Evolutionary conservation across 2,329 filamentous ascomycete genomes (phyloP).

Genomic region (Epichloe coenophiala): DNA sequence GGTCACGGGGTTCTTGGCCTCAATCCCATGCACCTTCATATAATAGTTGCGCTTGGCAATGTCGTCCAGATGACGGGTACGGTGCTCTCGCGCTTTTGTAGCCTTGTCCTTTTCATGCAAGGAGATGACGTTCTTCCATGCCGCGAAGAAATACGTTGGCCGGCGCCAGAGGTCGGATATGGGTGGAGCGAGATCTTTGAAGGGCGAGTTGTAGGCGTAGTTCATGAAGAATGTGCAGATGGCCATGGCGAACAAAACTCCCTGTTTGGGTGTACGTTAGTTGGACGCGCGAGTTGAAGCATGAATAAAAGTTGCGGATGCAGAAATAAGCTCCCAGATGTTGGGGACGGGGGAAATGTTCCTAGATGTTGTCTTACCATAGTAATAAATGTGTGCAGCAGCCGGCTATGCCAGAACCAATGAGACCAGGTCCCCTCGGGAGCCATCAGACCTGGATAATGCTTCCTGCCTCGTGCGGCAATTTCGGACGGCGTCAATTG

Average conservation of each 20-base stretch:
- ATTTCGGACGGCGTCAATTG: slow-evolving; percentile 51
- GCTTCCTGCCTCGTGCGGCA: slow-evolving; percentile 49
- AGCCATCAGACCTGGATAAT: slow-evolving; percentile 85
- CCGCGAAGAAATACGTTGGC: slow-evolving; percentile 52
- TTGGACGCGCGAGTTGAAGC: too few species aligned
- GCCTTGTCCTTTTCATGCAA: slow-evolving; percentile 64
- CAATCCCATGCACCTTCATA: slow-evolving; percentile 72
- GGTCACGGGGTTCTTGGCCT: slow-evolving; percentile 43
- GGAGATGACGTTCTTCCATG: slow-evolving; percentile 58
- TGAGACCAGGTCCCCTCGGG: slow-evolving; percentile 69
- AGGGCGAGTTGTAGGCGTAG: slow-evolving; percentile 68
- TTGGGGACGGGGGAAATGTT: background rate
- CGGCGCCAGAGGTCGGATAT: slow-evolving; percentile 54
- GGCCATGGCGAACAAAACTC: slow-evolving; percentile 56
- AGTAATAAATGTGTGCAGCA: slow-evolving; percentile 70
- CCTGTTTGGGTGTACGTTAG: slow-evolving; percentile 20
- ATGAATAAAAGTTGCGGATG: background rate
- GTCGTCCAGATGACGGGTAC: slow-evolving; percentile 66
- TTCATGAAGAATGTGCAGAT: slow-evolving; percentile 62
- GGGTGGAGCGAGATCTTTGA: slow-evolving; percentile 62
- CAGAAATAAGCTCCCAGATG: background rate
- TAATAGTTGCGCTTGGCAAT: slow-evolving; percentile 77
- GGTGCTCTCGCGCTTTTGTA: slow-evolving; percentile 54
- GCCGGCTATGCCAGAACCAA: slow-evolving; percentile 68
- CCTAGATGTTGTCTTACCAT: slow-evolving; percentile 42